Percentiles rank a stretch among this genome's conserved stretches.
Evolutionary conservation across 2,329 filamentous ascomycete genomes (phyloP).

Genomic region (Clonostachys rosea): DNA sequence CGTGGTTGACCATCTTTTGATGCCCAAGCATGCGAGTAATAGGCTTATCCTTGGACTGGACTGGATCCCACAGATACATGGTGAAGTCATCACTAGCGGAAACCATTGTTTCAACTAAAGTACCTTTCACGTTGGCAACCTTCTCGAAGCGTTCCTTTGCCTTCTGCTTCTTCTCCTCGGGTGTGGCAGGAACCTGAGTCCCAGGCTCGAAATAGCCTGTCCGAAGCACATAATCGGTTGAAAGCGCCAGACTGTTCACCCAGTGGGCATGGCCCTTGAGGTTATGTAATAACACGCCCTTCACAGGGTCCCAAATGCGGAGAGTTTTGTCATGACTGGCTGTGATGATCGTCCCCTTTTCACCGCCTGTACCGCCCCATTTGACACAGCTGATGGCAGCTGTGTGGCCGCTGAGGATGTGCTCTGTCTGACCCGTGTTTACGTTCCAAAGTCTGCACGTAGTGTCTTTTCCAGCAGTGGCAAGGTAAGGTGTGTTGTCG

Average conservation of each 20-base stretch:
- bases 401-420: slow-evolving; percentile 84
- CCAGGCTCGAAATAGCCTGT: slow-evolving; percentile 82
- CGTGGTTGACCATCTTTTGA: slow-evolving; percentile 95
- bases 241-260: slow-evolving; percentile 92
- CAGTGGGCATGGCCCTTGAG: slow-evolving; percentile 84
- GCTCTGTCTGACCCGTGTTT: slow-evolving; percentile 72
- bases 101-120: slow-evolving; percentile 77
- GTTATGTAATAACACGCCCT: slow-evolving; percentile 76
- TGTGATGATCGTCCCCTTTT: slow-evolving; percentile 57
- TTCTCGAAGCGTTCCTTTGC: slow-evolving; percentile 82
- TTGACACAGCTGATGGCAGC: slow-evolving; percentile 83
- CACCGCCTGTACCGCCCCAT: slow-evolving; percentile 83
- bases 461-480: slow-evolving; percentile 83
- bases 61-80: slow-evolving; percentile 92
- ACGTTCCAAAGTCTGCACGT: slow-evolving; percentile 86
- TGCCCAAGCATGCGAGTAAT: slow-evolving; percentile 87
- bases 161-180: slow-evolving; percentile 67
- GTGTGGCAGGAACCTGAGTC: slow-evolving; percentile 59
- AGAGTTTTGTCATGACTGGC: slow-evolving; percentile 88
- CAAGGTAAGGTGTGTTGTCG: slow-evolving; percentile 70
- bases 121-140: slow-evolving; percentile 71
- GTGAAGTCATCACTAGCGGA: slow-evolving; percentile 95
- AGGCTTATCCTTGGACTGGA: slow-evolving; percentile 67
- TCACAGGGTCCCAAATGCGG: slow-evolving; percentile 80
- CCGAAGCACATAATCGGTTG: slow-evolving; percentile 83